Evolutionary conservation across 768 basidiomycete species (phyloP), one percentile per base, ranked within the genome.

Genomic region (Agaricus blazei): DNA sequence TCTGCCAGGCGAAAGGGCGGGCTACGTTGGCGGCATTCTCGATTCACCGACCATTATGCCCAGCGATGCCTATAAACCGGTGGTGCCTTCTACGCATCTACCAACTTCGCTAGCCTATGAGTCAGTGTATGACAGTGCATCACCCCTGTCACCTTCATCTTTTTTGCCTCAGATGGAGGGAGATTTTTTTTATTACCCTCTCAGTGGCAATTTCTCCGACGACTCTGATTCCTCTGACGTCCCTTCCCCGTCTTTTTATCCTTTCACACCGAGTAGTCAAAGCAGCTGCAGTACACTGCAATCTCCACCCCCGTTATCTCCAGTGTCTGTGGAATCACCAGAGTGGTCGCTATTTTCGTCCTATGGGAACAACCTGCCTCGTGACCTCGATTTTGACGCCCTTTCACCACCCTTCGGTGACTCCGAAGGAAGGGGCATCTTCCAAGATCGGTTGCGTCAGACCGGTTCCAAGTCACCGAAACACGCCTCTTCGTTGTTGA

Each of bases 161-260:
- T 66, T 61, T 43, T 57, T 78, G 31, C 76, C 78, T 7, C 70
- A 70, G 27, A 43, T 62, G 8, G 75, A 74, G 28, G 43, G 3
- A 9, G 47, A 48, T 11, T 5, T 27, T 12, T 48, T 9, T 48
- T 49, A 23, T 50, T 48, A 26, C 54, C 54, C 23, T 26, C 9
- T n/a, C 12, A 19, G 15, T 40, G n/a, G 2, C 23, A 42, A 56
- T 48, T 14, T 36, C 0, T 34, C 9, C 40, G 29, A 55, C 49
- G 40, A 43, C 29, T 31, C 24, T 9, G 29, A 44, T 23, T 14
- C 24, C 36, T 29, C 48, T 11, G 29, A 56, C 27, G 43, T 11
- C 26, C 41, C 9, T 23, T 50, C 48, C 28, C 41, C 48, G n/a
- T 31, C 11, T 9, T 34, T 50, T 44, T 40, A 36, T 43, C n/a